Evolutionary conservation across 176 grass and related monocot genomes (phyloP), one percentile per base, ranked within the genome.

Genomic region (Aegilops bicornis): DNA sequence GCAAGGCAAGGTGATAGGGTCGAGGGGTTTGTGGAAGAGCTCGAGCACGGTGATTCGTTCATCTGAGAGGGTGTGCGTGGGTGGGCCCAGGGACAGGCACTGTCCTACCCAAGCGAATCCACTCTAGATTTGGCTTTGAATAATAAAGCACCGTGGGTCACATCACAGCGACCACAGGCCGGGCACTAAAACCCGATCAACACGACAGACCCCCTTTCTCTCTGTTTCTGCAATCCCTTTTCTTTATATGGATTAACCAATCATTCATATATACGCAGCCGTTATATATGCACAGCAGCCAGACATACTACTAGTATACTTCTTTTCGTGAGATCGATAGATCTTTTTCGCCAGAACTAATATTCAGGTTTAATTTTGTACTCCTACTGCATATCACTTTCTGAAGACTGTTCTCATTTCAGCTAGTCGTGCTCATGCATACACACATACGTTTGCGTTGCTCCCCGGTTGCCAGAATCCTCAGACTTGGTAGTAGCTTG

Each of bases 71-170:
- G 24, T 65, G 68, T 45, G 54, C 27, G 58, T 30, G 31, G 10
- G 73, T 83, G 79, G 89, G 81, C 0, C 77, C 76, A 16, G 62
- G 70, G 85, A 91, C 68, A 79, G 67, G 5, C 76, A 75, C 76
- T 67, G 68, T 35, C 89, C 79, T 91, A 47, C 75, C 89, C 76
- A 4, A 62, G 27, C 81, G 81, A 59, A 87, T 91, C 89, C 65
- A 14, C 73, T 66, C 76, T 69, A 84, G 89, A 91, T 91, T 87
- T 84, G 81, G 81, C 70, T 77, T 89, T 86, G 83, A 89, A 86
- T 82, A 81, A 76, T 84, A 89, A 61, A 77, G 83, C 22, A 24
- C 78, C 60, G 50, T 33, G 36, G 36, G 66, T 89, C 83, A 61
- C 88, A 82, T 74, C 87, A 48, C 88, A 82, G 88, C 22, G 88